phyloP scores from a whole-genome alignment of 208 protist species.

The Phytomonas sp. region DNA sequence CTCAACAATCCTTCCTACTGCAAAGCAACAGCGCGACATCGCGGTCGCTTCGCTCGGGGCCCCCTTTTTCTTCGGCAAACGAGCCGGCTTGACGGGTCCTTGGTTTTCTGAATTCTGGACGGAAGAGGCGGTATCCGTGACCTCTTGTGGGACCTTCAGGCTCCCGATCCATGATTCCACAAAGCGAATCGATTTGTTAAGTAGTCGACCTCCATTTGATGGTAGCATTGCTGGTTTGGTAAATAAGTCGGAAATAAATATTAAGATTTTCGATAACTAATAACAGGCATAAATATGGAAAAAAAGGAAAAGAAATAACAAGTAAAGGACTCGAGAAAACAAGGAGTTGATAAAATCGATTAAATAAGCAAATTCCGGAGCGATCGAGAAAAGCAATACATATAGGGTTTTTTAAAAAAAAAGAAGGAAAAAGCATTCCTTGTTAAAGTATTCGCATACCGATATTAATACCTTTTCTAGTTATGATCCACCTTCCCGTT shows the following conservation, averaged over 20 bases:
- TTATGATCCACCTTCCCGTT: no score
- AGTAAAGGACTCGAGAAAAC: not conserved
- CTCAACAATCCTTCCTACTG: constrained; percentile 81
- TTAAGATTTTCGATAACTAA: not conserved
- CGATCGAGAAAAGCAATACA: no score
- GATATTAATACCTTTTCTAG: no score
- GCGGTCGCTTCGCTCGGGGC: constrained; percentile 24
- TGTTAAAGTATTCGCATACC: no score
- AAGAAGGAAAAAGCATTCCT: no score
- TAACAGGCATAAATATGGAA: not conserved
- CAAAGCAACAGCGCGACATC: constrained; percentile 82
- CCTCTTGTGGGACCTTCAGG: constrained; percentile 25
- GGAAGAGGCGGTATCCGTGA: constrained; percentile 12
- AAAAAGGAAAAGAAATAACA: constrained; percentile 12
- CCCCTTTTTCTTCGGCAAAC: not conserved
- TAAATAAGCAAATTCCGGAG: no score
- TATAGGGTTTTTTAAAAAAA: no score
- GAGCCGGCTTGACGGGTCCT: not conserved
- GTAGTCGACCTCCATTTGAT: constrained; percentile 61
- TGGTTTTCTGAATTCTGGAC: constrained; percentile 4
- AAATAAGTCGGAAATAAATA: no score
- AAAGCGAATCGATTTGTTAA: constrained; percentile 66
- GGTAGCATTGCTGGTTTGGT: constrained; percentile 15
- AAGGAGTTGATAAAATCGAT: no score
- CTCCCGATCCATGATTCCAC: constrained; percentile 72